A percentile compares a stretch with the other conserved stretches of the same genome.
phyloP scores from a whole-genome alignment of 768 basidiomycete genomes.

The Tylopilus felleus region DNA sequence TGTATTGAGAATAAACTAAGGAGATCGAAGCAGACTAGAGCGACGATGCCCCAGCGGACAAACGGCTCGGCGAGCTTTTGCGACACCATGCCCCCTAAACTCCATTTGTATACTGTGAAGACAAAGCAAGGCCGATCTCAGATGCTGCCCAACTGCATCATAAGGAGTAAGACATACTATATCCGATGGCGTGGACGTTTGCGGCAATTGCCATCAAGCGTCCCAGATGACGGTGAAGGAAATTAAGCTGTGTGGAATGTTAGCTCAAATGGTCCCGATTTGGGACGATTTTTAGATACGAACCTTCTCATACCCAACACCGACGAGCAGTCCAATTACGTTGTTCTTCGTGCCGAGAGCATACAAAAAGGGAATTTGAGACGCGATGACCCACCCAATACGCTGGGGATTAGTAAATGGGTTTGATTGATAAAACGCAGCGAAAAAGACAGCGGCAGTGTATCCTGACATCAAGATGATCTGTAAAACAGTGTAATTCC shows the following conservation, averaged over 20 bases:
- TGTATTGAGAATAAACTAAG: constrained; percentile 61
- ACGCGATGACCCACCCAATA: constrained; percentile 50
- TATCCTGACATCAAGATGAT: constrained; percentile 45
- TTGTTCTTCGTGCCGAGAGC: constrained; percentile 70
- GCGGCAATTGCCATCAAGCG: constrained; percentile 53
- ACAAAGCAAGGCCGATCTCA: neutral
- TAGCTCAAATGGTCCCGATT: neutral
- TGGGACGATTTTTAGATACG: constrained; percentile 1
- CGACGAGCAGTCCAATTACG: constrained; percentile 51
- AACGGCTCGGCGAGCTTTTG: constrained; percentile 32
- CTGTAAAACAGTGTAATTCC: constrained; percentile 51
- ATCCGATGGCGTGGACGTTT: constrained; percentile 59
- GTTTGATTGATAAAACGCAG: constrained; percentile 48
- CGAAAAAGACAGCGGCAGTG: constrained; percentile 42
- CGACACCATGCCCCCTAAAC: constrained; percentile 40
- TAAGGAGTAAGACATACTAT: constrained; percentile 38
- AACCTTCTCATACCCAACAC: constrained; percentile 68
- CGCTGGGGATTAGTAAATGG: constrained; percentile 50
- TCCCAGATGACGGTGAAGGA: constrained; percentile 68
- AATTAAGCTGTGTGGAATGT: constrained; percentile 55
- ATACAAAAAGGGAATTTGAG: constrained; percentile 63
- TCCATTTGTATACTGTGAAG: constrained; percentile 55
- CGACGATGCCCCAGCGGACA: constrained; percentile 50
- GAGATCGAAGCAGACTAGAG: constrained; percentile 49
- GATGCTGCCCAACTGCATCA: neutral